Conservation (phyloP, 1,284 basidiomycete genomes). For the Rhodotorula sp. region DNA sequence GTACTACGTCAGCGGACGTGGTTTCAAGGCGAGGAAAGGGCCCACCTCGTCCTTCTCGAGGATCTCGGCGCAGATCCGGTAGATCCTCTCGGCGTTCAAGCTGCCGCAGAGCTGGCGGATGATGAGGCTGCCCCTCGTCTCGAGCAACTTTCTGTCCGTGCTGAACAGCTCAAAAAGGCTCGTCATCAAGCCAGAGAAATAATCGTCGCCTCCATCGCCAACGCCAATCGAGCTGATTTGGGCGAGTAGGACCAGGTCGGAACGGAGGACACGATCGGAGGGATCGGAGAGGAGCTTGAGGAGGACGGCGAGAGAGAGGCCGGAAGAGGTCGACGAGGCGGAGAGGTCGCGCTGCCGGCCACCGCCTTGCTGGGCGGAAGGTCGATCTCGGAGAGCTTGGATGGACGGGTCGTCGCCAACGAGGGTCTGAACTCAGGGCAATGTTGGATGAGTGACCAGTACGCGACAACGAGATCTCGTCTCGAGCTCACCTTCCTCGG, state of each 20-base stretch:
- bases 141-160: constrained; percentile 85
- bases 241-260: constrained; percentile 90
- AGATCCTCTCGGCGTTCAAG: constrained; percentile 93
- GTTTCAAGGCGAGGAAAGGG: neutral
- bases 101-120: constrained; percentile 92
- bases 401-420: constrained; percentile 89
- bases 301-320: constrained; percentile 70
- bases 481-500: constrained; percentile 72
- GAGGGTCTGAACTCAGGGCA: constrained; percentile 62
- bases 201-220: constrained; percentile 59
- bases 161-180: constrained; percentile 92
- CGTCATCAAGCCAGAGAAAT: constrained; percentile 94
- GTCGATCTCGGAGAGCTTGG: neutral
- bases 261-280: constrained; percentile 95
- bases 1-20: neutral
- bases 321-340: constrained; percentile 20
- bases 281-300: constrained; percentile 95
- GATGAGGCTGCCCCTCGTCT: constrained; percentile 90
- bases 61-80: constrained; percentile 92
- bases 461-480: neutral
- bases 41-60: constrained; percentile 93
- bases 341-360: constrained; percentile 10
- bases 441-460: neutral
- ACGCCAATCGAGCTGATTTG: constrained; percentile 81
- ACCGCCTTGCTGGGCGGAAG: neutral